phyloP scores from a whole-genome alignment of 2,329 filamentous ascomycete genomes.

The Graphilbum fragrans region DNA sequence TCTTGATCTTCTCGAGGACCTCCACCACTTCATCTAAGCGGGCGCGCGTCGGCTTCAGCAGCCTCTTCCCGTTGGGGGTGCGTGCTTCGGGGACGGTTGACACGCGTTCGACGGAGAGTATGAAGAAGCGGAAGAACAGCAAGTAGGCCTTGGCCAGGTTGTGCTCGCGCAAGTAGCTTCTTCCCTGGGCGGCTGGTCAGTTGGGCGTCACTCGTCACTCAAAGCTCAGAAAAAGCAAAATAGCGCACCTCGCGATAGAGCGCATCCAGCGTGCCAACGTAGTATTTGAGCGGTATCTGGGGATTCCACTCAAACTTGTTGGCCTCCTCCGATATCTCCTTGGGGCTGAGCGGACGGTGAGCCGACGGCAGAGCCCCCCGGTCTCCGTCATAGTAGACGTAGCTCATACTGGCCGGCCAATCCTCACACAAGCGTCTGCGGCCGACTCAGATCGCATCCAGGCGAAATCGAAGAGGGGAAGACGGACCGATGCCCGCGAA shows the following conservation, averaged over 20 bases:
- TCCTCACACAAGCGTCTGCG: too few relatives aligned
- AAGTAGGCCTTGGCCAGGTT: conserved; percentile 84
- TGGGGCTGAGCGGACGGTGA: conserved; percentile 51
- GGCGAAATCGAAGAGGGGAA: too few relatives aligned
- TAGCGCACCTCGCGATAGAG: conserved; percentile 61
- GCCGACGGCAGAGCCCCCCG: neutral
- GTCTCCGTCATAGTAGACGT: neutral
- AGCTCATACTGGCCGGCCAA: neutral
- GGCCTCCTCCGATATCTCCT: conserved; percentile 66
- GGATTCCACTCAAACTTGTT: conserved; percentile 72
- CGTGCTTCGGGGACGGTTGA: conserved; percentile 64
- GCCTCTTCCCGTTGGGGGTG: conserved; percentile 49
- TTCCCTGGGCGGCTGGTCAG: conserved; percentile 42
- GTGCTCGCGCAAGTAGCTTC: conserved; percentile 73
- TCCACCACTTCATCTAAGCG: conserved; percentile 47
- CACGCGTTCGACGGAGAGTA: conserved; percentile 68
- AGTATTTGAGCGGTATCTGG: conserved; percentile 64
- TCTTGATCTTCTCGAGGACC: conserved; percentile 68
- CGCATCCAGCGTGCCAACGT: conserved; percentile 69
- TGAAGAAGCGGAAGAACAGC: conserved; percentile 78
- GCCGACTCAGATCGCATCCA: too few relatives aligned
- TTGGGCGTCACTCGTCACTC: neutral
- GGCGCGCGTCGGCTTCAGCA: conserved; percentile 40
- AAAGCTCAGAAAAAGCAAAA: neutral
- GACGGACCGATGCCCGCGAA: too few relatives aligned